Base-by-base conservation (phyloP, 1,284 basidiomycete genomes). In the Termitomyces sp. region DNA sequence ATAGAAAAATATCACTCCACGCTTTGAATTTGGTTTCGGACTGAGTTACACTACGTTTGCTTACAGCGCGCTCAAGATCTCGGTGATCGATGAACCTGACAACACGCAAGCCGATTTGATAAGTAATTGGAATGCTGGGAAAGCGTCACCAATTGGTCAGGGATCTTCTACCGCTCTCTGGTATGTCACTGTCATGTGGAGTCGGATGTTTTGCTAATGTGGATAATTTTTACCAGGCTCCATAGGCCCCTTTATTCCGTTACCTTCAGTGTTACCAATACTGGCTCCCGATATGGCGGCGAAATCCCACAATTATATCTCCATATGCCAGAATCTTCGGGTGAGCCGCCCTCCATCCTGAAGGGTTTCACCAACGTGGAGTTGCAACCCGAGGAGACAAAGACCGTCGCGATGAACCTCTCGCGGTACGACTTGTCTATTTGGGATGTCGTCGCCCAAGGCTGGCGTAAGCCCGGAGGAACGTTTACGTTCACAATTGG, bases 11-110 rank as follows among this genome's bases (percentile, higher is more conserved):
- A 81, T 86, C 55, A 71, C 73, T 16, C 83, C 83, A 33, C 79
- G 83, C 31, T 86, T 77, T 65, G 84, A 87, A 62, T 94, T 93
- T 65, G 92, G 92, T 0, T 92, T 83, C 66, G 92, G 92, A 0
- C 68, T 95, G 60, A 89, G 85, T 53, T 96, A 95, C 72, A 88
- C 93, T 33, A 78, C 70, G 0, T 97, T 95, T 68, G 69, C 77
- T 30, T 91, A 89, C 64, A 78, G 74, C 24, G 67, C 75, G 18
- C 68, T 93, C 5, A 56, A 66, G 0, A 68, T 88, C 28, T 63
- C 59, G 3, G 67, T 68, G 45, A 62, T 86, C 7, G 30, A 37
- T 1, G 55, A 26, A 53, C 64, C 56, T 39, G 68, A 69, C 18
- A 64, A 68, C 53, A 62, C 66, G 1, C 71, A 78, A 46, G 60